Conservation (phyloP, 2,329 filamentous ascomycete species). For the Colletotrichum cereale region DNA sequence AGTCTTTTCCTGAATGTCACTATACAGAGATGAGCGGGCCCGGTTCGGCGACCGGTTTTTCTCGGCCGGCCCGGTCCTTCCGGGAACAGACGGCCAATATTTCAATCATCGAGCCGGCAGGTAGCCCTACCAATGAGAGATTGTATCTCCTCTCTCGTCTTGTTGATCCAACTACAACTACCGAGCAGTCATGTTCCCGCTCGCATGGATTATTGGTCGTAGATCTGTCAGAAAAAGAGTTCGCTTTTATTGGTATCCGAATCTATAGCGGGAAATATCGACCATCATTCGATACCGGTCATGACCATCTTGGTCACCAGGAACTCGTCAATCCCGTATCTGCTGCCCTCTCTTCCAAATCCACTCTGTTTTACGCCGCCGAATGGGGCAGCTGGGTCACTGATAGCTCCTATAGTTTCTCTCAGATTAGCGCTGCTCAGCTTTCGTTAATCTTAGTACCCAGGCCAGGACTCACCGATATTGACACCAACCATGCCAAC, state of each 20-base stretch:
- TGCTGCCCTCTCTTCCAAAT: conserved; percentile 60
- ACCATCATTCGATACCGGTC: conserved; percentile 33
- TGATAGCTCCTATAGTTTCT: conserved; percentile 40
- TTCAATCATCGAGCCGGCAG: background rate
- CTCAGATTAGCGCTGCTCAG: background rate
- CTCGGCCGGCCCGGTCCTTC: conserved; percentile 10
- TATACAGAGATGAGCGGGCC: background rate
- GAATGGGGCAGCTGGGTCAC: conserved; percentile 58
- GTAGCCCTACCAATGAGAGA: background rate
- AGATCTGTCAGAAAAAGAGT: background rate
- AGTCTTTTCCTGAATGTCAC: conserved; percentile 10
- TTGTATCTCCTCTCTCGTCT: background rate
- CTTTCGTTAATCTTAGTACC: too few species aligned
- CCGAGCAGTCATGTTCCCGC: background rate
- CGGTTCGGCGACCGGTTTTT: conserved; percentile 8
- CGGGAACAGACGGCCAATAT: background rate
- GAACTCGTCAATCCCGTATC: conserved; percentile 47
- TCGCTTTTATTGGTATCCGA: background rate
- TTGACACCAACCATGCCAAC: conserved; percentile 71
- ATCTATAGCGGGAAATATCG: background rate
- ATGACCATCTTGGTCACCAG: conserved; percentile 41
- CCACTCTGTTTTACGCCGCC: conserved; percentile 63
- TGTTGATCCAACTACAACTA: too few species aligned
- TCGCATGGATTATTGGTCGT: background rate
- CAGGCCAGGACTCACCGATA: conserved; percentile 51